phyloP scores from a whole-genome alignment of 148 eudicot species.

The Rhododendron henanense region DNA sequence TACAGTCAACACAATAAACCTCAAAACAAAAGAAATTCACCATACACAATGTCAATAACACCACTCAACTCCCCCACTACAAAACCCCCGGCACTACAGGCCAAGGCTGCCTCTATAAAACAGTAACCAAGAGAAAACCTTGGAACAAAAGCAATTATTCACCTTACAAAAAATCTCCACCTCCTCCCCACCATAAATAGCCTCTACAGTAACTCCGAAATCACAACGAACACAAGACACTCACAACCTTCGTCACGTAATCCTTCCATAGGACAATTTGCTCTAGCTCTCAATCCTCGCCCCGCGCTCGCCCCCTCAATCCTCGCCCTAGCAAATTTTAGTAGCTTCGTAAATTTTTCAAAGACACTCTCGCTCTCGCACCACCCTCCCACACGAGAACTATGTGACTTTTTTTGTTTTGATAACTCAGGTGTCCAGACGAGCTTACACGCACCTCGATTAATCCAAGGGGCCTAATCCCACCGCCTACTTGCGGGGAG shows the following conservation, averaged over 20 bases:
- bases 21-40: background rate
- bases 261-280: background rate
- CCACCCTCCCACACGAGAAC: too few relatives aligned
- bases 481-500: too few relatives aligned
- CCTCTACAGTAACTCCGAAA: background rate
- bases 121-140: background rate
- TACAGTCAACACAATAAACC: background rate
- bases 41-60: background rate
- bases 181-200: background rate
- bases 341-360: too few relatives aligned
- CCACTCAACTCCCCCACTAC: background rate
- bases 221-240: background rate
- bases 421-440: too few relatives aligned
- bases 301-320: too few relatives aligned
- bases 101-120: background rate
- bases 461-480: too few relatives aligned
- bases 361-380: too few relatives aligned
- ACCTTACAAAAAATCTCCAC: background rate
- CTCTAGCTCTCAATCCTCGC: background rate
- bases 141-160: background rate
- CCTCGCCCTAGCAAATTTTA: background rate
- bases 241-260: background rate
- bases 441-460: too few relatives aligned
- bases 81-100: background rate
- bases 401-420: too few relatives aligned